phyloP scores from a whole-genome alignment of 2,329 filamentous ascomycete species.

The Rhinocladiella mackenziei region DNA sequence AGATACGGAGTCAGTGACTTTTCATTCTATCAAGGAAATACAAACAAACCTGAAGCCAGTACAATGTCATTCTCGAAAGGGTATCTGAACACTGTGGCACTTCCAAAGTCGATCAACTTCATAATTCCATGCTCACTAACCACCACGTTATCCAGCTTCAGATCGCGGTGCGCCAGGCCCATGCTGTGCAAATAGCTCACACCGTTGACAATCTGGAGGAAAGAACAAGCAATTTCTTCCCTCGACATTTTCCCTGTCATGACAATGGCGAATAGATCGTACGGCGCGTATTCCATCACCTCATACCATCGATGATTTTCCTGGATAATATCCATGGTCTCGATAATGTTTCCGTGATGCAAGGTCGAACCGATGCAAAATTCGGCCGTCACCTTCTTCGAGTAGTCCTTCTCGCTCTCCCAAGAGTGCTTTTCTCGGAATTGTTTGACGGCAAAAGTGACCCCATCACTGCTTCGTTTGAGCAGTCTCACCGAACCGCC shows the following conservation, averaged over 20 bases:
- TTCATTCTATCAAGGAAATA: background rate
- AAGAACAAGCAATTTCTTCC: conserved; percentile 85
- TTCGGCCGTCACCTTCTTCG: conserved; percentile 96
- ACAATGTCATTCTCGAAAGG: conserved; percentile 90
- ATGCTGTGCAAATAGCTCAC: conserved; percentile 93
- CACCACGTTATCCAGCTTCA: conserved; percentile 97
- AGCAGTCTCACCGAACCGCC: conserved; percentile 91
- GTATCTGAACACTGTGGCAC: conserved; percentile 94
- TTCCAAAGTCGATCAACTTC: conserved; percentile 99
- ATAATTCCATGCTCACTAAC: conserved; percentile 95
- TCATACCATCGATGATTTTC: conserved; percentile 95
- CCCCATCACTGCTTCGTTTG: conserved; percentile 87
- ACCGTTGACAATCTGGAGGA: conserved; percentile 89
- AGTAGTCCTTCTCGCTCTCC: conserved; percentile 91
- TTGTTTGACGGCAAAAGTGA: conserved; percentile 96
- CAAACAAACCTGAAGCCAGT: conserved; percentile 63
- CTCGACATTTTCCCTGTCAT: conserved; percentile 98
- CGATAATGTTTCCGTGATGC: conserved; percentile 97
- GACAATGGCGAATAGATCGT: conserved; percentile 92
- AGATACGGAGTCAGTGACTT: conserved; percentile 12
- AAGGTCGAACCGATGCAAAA: conserved; percentile 97
- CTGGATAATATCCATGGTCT: conserved; percentile 92
- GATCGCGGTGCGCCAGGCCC: conserved; percentile 87
- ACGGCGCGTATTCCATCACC: conserved; percentile 98
- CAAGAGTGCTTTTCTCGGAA: conserved; percentile 89